Evolutionary conservation across 192 early-diverging fungal species (phyloP).

Genomic region (Linnemannia schmuckeri): DNA sequence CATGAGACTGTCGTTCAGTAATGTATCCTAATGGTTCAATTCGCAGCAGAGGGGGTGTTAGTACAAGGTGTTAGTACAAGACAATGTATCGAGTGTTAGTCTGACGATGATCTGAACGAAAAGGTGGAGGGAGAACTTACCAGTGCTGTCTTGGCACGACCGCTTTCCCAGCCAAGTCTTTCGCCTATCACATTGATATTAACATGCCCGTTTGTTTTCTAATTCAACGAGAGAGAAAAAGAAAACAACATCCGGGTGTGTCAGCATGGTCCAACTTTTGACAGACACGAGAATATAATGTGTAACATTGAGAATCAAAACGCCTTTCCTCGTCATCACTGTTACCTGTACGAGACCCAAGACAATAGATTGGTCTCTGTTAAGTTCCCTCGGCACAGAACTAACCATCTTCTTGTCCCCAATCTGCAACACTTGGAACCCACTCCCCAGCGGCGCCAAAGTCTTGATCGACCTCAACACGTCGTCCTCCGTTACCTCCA

Average conservation of each 20-base stretch:
- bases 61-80: not conserved
- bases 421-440: slow-evolving; percentile 88
- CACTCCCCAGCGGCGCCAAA: slow-evolving; percentile 87
- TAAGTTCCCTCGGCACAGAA: slow-evolving; percentile 91
- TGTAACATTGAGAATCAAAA: not conserved
- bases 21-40: slow-evolving; percentile 63
- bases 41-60: slow-evolving; percentile 6
- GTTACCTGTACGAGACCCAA: slow-evolving; percentile 80
- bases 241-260: not conserved
- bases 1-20: slow-evolving; percentile 79
- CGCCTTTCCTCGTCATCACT: not conserved
- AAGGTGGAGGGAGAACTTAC: slow-evolving; percentile 49
- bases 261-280: not conserved
- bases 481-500: slow-evolving; percentile 79
- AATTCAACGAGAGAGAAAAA: not conserved
- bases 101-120: not conserved
- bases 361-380: slow-evolving; percentile 81
- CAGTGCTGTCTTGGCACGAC: slow-evolving; percentile 65
- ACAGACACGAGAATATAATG: not conserved
- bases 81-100: not conserved
- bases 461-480: slow-evolving; percentile 88
- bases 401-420: slow-evolving; percentile 88
- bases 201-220: slow-evolving; percentile 46
- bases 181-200: slow-evolving; percentile 56
- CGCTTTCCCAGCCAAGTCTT: slow-evolving; percentile 70